Evolutionary conservation across 345 rosid species (phyloP).

Genomic region (Lepidium africanum): DNA sequence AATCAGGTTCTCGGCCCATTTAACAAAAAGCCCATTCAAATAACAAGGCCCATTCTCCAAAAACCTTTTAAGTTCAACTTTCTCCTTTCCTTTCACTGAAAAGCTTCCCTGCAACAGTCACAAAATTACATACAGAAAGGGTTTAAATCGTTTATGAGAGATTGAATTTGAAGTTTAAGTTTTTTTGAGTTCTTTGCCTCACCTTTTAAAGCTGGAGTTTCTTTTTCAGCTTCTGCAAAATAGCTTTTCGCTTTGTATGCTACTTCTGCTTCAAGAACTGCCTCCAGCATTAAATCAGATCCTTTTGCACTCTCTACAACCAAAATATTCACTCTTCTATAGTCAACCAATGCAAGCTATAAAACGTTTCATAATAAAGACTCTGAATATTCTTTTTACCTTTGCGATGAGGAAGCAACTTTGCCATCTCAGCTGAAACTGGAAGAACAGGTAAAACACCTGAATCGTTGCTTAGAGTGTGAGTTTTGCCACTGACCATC

Average conservation of each 20-base stretch:
- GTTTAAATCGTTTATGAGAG: constrained; percentile 49
- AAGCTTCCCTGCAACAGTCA: constrained; percentile 6
- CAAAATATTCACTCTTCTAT: neutral
- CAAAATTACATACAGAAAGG: neutral
- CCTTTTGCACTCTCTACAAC: constrained; percentile 42
- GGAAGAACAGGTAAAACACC: constrained; percentile 52
- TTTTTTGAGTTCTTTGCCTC: neutral
- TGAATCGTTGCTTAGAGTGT: constrained; percentile 24
- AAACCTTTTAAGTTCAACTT: constrained; percentile 6
- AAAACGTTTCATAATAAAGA: neutral
- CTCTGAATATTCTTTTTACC: constrained; percentile 25
- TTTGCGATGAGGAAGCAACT: constrained; percentile 52
- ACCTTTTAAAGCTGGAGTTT: constrained; percentile 30
- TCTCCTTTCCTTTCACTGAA: neutral
- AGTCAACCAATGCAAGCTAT: neutral
- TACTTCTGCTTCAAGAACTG: constrained; percentile 62
- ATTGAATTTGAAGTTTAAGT: constrained; percentile 6
- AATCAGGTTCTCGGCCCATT: neutral
- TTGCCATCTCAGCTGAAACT: constrained; percentile 80
- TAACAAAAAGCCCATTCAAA: neutral
- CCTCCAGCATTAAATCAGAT: constrained; percentile 60
- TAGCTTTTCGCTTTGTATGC: constrained; percentile 54
- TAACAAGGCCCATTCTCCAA: neutral
- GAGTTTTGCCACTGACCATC: constrained; percentile 23
- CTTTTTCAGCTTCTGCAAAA: constrained; percentile 55